phyloP scores from a whole-genome alignment of 495 filamentous ascomycete species.

The Lophiostoma macrostomum region DNA sequence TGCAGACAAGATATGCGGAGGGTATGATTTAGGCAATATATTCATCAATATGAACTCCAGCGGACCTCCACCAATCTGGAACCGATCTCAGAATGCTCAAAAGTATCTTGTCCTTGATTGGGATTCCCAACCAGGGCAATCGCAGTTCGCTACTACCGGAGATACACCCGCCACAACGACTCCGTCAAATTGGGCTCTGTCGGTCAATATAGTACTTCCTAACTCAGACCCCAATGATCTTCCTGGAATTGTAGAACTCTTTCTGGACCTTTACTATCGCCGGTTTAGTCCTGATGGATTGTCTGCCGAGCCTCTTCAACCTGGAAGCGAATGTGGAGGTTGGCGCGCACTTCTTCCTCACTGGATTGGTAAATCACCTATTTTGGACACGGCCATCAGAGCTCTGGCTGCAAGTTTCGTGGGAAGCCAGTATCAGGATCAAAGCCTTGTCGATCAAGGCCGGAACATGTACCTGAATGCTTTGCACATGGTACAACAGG shows the following conservation, averaged over 20 bases:
- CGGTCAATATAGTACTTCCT: no score
- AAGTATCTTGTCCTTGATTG: constrained; percentile 27
- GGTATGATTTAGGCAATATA: constrained; percentile 22
- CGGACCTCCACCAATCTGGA: constrained; percentile 21
- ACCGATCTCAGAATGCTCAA: constrained; percentile 17
- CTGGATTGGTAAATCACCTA: constrained; percentile 14
- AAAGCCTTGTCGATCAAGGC: constrained; percentile 8
- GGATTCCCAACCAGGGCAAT: constrained; percentile 5
- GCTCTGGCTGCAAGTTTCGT: constrained; percentile 16
- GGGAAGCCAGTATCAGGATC: constrained; percentile 19
- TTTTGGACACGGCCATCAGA: constrained; percentile 25
- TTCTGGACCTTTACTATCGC: constrained; percentile 23
- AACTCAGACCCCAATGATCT: constrained; percentile 18
- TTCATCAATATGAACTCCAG: constrained; percentile 28
- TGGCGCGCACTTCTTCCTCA: constrained; percentile 15
- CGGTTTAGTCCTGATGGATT: neutral
- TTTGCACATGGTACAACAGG: constrained; percentile 17
- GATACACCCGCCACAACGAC: no score
- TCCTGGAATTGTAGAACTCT: constrained; percentile 9
- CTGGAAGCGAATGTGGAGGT: constrained; percentile 11
- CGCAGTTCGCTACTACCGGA: no score
- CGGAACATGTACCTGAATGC: constrained; percentile 15
- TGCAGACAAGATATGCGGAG: constrained; percentile 18
- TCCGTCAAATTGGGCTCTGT: no score
- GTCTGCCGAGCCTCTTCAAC: neutral